Evolutionary conservation across 495 filamentous ascomycete species (phyloP).

Genomic region (Neurospora tetrasperma): DNA sequence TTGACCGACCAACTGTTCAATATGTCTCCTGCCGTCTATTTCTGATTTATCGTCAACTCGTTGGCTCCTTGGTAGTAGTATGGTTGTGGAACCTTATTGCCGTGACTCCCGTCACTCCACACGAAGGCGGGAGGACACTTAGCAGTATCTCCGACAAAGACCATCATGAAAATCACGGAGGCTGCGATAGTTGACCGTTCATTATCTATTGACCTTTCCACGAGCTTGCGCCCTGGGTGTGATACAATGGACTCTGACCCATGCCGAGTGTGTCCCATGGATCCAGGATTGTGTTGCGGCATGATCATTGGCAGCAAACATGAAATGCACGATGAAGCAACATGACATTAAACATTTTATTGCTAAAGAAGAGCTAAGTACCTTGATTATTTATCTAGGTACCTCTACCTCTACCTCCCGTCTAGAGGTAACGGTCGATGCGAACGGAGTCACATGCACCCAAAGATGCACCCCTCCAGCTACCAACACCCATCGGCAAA

Average conservation of each 20-base stretch:
- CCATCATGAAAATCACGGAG: neutral
- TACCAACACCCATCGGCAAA: neutral
- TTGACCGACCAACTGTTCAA: rapidly evolving
- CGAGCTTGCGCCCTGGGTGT: rapidly evolving
- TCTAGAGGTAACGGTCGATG: neutral
- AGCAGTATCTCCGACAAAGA: neutral
- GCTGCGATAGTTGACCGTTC: rapidly evolving
- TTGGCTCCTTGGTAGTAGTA: neutral
- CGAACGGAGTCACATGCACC: neutral
- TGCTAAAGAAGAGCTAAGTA: neutral
- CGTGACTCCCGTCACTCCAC: neutral
- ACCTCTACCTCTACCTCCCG: no score
- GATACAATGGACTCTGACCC: rapidly evolving
- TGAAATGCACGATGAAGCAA: neutral
- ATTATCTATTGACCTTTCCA: no score
- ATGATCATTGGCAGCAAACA: neutral
- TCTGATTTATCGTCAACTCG: neutral
- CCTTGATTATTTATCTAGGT: neutral
- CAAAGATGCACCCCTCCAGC: neutral
- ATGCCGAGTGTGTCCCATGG: neutral
- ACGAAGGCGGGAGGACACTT: neutral
- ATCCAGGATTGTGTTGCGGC: neutral
- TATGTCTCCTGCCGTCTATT: neutral
- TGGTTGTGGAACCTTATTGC: no score
- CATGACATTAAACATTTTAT: neutral